phyloP scores from a whole-genome alignment of 2,329 filamentous ascomycete genomes.

The Alternaria brassicicola region DNA sequence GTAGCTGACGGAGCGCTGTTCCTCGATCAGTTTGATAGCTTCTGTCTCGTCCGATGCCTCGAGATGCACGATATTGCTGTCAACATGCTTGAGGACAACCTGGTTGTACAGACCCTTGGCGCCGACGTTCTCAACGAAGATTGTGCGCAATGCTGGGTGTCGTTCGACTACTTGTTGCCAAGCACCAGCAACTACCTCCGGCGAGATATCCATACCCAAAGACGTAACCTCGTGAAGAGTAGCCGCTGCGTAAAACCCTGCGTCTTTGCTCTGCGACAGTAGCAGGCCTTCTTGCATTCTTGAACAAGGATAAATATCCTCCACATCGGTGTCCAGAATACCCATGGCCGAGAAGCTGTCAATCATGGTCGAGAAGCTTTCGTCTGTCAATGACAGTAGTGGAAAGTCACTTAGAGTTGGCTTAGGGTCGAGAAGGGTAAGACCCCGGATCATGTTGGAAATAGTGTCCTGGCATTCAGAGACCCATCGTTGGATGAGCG shows the following conservation, averaged over 20 bases:
- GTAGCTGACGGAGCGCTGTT: slow-evolving; percentile 33
- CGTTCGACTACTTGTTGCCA: slow-evolving; percentile 39
- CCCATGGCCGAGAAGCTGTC: slow-evolving; percentile 49
- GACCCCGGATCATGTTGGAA: slow-evolving; percentile 35
- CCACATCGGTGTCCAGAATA: slow-evolving; percentile 46
- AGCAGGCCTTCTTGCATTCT: slow-evolving; percentile 44
- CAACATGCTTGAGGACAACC: slow-evolving; percentile 37
- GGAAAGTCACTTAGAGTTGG: slow-evolving; percentile 55
- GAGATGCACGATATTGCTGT: slow-evolving; percentile 33
- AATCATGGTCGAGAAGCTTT: slow-evolving; percentile 49
- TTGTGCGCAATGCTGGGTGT: slow-evolving; percentile 40
- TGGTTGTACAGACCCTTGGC: slow-evolving; percentile 42
- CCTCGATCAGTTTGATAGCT: slow-evolving; percentile 26
- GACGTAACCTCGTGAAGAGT: slow-evolving; percentile 37
- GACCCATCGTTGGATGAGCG: slow-evolving; percentile 53
- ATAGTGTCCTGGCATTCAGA: slow-evolving; percentile 46
- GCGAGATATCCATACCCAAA: slow-evolving; percentile 15
- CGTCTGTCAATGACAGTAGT: slow-evolving; percentile 53
- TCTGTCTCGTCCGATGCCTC: slow-evolving; percentile 28
- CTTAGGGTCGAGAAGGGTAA: slow-evolving; percentile 29
- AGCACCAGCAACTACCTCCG: slow-evolving; percentile 27
- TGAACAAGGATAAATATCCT: slow-evolving; percentile 49
- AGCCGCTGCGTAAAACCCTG: slow-evolving; percentile 42
- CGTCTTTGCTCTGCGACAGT: slow-evolving; percentile 39
- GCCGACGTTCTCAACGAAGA: slow-evolving; percentile 42